Evolutionary conservation across 495 filamentous ascomycete species (phyloP).

Genomic region (Halenospora varia): DNA sequence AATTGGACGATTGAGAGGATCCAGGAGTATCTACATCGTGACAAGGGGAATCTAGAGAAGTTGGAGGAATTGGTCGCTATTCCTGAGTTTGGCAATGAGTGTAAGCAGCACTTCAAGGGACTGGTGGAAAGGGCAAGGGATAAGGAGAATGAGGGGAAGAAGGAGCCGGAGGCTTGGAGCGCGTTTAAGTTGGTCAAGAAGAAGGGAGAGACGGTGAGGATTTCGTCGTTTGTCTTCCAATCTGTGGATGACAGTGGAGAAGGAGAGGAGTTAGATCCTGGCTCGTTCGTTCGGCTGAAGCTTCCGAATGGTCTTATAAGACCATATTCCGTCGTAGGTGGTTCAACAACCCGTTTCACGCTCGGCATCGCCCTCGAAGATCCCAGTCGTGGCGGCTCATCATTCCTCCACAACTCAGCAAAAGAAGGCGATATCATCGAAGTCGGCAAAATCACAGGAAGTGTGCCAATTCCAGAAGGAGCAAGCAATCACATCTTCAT

Average conservation of each 20-base stretch:
- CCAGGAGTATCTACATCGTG: slow-evolving; percentile 50
- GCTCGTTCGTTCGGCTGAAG: slow-evolving; percentile 40
- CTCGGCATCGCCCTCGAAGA: slow-evolving; percentile 43
- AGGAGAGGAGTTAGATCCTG: slow-evolving; percentile 25
- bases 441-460: slow-evolving; percentile 38
- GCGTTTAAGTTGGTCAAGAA: slow-evolving; percentile 42
- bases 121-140: slow-evolving; percentile 31
- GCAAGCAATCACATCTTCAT: slow-evolving; percentile 49
- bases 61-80: slow-evolving; percentile 43
- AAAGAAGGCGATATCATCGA: slow-evolving; percentile 41
- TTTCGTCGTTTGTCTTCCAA: slow-evolving; percentile 39
- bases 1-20: slow-evolving; percentile 52
- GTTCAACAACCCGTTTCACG: slow-evolving; percentile 35
- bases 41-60: slow-evolving; percentile 35
- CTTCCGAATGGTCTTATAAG: slow-evolving; percentile 34
- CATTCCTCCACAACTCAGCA: slow-evolving; percentile 36
- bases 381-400: slow-evolving; percentile 42
- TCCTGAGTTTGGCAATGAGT: slow-evolving; percentile 43
- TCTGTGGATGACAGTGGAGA: neutral
- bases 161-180: slow-evolving; percentile 32
- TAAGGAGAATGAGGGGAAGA: slow-evolving; percentile 23
- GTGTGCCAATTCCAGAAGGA: slow-evolving; percentile 21
- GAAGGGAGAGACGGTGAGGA: slow-evolving; percentile 33
- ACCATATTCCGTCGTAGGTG: slow-evolving; percentile 44
- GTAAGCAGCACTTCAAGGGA: slow-evolving; percentile 35